Evolutionary conservation across 345 rosid genomes (phyloP).

Genomic region (Camelina sativa): DNA sequence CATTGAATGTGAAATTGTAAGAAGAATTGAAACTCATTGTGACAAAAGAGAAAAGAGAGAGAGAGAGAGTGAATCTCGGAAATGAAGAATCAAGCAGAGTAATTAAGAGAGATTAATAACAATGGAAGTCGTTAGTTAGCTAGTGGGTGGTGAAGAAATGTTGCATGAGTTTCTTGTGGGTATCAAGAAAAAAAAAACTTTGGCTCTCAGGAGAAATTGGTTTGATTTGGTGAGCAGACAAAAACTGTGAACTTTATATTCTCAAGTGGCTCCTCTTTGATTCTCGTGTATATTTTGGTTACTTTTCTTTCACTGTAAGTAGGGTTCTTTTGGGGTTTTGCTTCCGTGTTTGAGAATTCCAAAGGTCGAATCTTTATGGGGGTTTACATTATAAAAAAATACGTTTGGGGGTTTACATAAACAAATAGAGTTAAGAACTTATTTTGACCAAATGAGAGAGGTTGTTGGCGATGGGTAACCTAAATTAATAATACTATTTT

Average conservation of each 20-base stretch:
- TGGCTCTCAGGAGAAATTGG: conserved; percentile 48
- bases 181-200: conserved; percentile 32
- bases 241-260: conserved; percentile 36
- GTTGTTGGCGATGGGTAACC: conserved; percentile 79
- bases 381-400: background rate
- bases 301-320: conserved; percentile 32
- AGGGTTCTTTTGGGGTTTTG: conserved; percentile 29
- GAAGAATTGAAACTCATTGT: conserved; percentile 47
- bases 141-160: conserved; percentile 48
- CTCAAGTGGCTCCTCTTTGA: conserved; percentile 19
- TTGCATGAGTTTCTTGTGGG: conserved; percentile 44
- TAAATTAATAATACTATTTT: conserved; percentile 43
- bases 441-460: conserved; percentile 37
- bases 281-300: conserved; percentile 12
- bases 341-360: conserved; percentile 10
- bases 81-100: conserved; percentile 29
- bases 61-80: conserved; percentile 30
- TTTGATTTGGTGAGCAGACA: conserved; percentile 93
- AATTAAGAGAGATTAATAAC: conserved; percentile 43
- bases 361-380: conserved; percentile 14
- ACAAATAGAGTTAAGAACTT: background rate
- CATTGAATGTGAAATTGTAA: conserved; percentile 58
- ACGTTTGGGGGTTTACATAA: too few relatives aligned
- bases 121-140: conserved; percentile 35
- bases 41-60: conserved; percentile 24